Percentiles rank a stretch among this genome's conserved stretches.
These are phyloP conservation scores for Penicillium sp. DNA, from an alignment of 2,329 filamentous ascomycete genomes.

Conservation along the genomic window DNA sequence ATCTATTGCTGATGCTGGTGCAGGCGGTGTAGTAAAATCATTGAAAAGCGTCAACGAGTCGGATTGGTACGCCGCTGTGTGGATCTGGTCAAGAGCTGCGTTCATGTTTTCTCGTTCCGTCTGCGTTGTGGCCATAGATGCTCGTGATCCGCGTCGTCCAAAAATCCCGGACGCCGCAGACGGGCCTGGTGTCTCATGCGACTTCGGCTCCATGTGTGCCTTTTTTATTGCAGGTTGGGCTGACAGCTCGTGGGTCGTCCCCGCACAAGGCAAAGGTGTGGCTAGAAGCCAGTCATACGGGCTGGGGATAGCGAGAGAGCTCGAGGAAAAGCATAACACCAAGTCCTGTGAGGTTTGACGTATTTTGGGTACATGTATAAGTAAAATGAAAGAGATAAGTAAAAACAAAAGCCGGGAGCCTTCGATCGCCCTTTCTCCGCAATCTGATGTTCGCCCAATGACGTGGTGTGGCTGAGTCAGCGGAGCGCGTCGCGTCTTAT, in stretches of 20 bases:
- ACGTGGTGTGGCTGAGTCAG: slow-evolving; percentile 31
- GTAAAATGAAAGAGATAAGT: background rate
- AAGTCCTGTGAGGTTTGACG: background rate
- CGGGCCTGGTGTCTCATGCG: slow-evolving; percentile 43
- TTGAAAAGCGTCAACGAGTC: slow-evolving; percentile 89
- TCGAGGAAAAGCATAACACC: background rate
- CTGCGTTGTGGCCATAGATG: slow-evolving; percentile 52
- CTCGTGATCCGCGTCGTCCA: slow-evolving; percentile 49
- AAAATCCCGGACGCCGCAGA: slow-evolving; percentile 48
- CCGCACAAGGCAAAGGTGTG: slow-evolving; percentile 5
- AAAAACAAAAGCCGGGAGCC: background rate
- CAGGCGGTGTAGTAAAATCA: slow-evolving; percentile 71
- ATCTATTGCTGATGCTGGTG: slow-evolving; percentile 64
- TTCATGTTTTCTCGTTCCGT: slow-evolving; percentile 74
- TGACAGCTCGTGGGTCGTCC: slow-evolving; percentile 15
- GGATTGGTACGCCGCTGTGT: slow-evolving; percentile 82
- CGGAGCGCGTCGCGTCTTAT: slow-evolving; percentile 12
- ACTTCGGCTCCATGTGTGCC: slow-evolving; percentile 37
- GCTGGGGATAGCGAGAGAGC: background rate
- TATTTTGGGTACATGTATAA: background rate
- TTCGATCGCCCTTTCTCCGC: slow-evolving; percentile 14
- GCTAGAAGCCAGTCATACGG: slow-evolving; percentile 9
- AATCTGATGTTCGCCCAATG: slow-evolving; percentile 25
- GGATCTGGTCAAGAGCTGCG: slow-evolving; percentile 81
- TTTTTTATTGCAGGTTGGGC: slow-evolving; percentile 10